Base-by-base conservation (phyloP, 2,329 filamentous ascomycete species). In the Purpureocillium lavendulum region DNA sequence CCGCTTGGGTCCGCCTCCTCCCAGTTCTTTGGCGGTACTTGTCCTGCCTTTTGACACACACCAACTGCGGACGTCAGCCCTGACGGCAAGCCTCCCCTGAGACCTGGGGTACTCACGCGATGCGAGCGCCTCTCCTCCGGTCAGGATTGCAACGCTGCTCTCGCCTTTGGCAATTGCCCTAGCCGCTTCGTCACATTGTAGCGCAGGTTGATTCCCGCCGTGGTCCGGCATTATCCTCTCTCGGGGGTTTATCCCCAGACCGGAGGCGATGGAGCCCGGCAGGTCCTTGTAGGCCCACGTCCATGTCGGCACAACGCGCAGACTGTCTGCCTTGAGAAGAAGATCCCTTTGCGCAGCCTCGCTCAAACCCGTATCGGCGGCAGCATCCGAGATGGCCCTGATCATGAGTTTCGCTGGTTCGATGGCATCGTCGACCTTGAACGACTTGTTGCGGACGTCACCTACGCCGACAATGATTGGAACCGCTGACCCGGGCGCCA, bases 261-360 rank as follows among this genome's bases (percentile, higher is more conserved):
- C 67, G 30, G 69, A 47, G 1, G 70, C 63, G 6, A 84, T 52
- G 1, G 76, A 57, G 5, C 62, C 65, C 0, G 78, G 75, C 2
- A 82, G 56, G 51, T 83, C 71, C 1, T 65, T 57, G 50, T 83
- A 83, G 1, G 73, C 70, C 79, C 79, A 82, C 0, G 79, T 81
- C 79, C 79, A 84, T 0, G 75, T 75, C 31, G 65, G 67, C 9
- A 82, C 77, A 4, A 81, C 69, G 33, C 71, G 64, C 34, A 84
- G 63, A 46, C 71, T 75, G 51, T 82, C 77, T 38, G 80, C 70
- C 1, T 58, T 31, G 0, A 49, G 10, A 12, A 42, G 18, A 11
- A 46, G 28, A 3, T 29, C 15, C 15, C 35, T 14, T n/a, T 37
- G 40, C 11, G 40, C 30, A 3, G 36, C 18, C 47, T 45, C 6